Base-by-base conservation (phyloP, 1,284 basidiomycete genomes). In the Ganoderma resinaceum region DNA sequence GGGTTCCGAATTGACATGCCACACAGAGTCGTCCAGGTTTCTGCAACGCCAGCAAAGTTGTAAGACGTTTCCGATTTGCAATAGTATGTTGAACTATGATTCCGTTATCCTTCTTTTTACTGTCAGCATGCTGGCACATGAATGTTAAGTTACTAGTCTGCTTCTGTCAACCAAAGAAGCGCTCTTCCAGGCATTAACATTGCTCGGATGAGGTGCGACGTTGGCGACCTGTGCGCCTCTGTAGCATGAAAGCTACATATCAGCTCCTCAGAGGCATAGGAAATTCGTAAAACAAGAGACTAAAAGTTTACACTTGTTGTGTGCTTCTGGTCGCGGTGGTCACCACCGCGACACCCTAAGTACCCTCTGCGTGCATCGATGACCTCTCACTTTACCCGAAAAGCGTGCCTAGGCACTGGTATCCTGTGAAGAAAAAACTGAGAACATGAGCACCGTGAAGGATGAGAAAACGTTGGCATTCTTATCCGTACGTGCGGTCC, bases 21-120 rank as follows among this genome's bases (percentile, higher is more conserved):
- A 38, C 49, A 16, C 42, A 71, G 70, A 20, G 63, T 69, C 29
- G 66, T 72, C 29, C 68, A 71, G 46, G 66, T 71, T 4, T 59
- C 70, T n/a, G 63, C 65, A 52, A 55, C 38, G 33, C 18, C 53
- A 40, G 61, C 70, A 6, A 69, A 63, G 31, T 35, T 71, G 53
- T 71, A 40, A 64, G 16, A 46, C 37, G 8, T 52, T n/a, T 23
- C 6, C 7, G n/a, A 23, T 37, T 18, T 37, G 55, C 37, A 31
- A 37, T 4, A n/a, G n/a, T 12, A 35, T 33, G n/a, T 23, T 29
- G 3, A 31, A 3, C 23, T 18, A 18, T 14, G 18, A 49, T 11
- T 33, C n/a, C 46, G 23, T 23, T 52, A 26, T 26, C 46, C 9
- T 26, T 52, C 26, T 14, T 14, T 52, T 23, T 52, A 52, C 23